Percentiles rank a stretch among this genome's conserved stretches.
These are phyloP conservation scores for Metschnikowia corniflorae DNA, from an alignment of 805 yeast species.

Conservation along the genomic window DNA sequence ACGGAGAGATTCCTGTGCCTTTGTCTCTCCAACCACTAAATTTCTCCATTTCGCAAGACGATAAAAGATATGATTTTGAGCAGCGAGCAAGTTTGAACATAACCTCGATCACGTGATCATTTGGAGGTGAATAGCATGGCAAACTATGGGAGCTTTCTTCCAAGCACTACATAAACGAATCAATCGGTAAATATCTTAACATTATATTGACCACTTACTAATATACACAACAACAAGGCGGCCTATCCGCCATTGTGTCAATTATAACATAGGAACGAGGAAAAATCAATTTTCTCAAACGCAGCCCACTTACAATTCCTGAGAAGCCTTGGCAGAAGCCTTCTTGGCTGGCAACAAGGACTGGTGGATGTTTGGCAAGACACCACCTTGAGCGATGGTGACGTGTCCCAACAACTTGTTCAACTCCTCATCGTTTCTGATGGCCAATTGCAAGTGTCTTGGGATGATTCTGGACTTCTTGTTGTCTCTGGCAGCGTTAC, in stretches of 20 bases:
- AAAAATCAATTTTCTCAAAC: conserved; percentile 20
- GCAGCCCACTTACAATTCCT: conserved; percentile 21
- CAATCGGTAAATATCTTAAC: conserved; percentile 14
- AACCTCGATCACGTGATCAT: conserved; percentile 2
- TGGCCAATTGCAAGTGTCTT: conserved; percentile 51
- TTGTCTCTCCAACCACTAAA: conserved; percentile 82
- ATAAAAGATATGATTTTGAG: no score
- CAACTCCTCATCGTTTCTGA: conserved; percentile 52
- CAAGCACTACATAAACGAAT: no score
- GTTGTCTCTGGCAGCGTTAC: conserved; percentile 63
- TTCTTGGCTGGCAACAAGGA: conserved; percentile 41
- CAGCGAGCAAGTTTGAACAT: no score
- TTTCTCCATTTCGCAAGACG: conserved; percentile 26
- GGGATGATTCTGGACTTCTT: conserved; percentile 77
- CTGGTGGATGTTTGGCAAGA: conserved; percentile 49
- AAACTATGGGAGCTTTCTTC: no score
- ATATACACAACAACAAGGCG: conserved; percentile 22
- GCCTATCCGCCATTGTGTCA: conserved; percentile 18
- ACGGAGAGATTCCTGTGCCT: conserved; percentile 93
- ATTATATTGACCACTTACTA: conserved; percentile 24
- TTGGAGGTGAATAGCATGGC: no score
- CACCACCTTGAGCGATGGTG: conserved; percentile 52
- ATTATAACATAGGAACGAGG: conserved; percentile 20
- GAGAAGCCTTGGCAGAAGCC: conserved; percentile 23
- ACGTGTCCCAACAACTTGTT: conserved; percentile 62